phyloP scores from a whole-genome alignment of 805 yeast genomes.

The Ogataea neopini region DNA sequence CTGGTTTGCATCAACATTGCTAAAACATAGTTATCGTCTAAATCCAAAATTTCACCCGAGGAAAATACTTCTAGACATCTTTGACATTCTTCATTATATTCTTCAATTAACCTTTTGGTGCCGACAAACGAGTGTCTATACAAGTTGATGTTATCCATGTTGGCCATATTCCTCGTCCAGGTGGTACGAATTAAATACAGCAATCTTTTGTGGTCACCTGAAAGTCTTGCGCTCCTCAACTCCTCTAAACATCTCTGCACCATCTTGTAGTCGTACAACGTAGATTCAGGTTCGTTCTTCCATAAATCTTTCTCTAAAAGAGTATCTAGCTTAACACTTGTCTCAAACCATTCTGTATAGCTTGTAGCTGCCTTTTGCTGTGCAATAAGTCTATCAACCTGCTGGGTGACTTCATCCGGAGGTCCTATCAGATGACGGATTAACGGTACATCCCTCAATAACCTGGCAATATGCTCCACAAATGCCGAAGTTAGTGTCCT shows the following conservation, averaged over 20 bases:
- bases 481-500: slow-evolving; percentile 5
- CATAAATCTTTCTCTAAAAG: slow-evolving; percentile 65
- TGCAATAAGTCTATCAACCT: slow-evolving; percentile 39
- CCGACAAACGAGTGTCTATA: slow-evolving; percentile 83
- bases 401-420: slow-evolving; percentile 40
- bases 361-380: slow-evolving; percentile 52
- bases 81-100: slow-evolving; percentile 78
- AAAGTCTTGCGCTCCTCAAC: slow-evolving; percentile 57
- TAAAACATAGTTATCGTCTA: slow-evolving; percentile 70
- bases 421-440: slow-evolving; percentile 39
- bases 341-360: slow-evolving; percentile 62
- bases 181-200: slow-evolving; percentile 79
- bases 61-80: slow-evolving; percentile 42
- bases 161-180: slow-evolving; percentile 83
- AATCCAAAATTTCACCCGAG: slow-evolving; percentile 34
- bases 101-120: slow-evolving; percentile 80
- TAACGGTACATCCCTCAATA: slow-evolving; percentile 36
- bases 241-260: slow-evolving; percentile 54
- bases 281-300: slow-evolving; percentile 64
- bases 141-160: slow-evolving; percentile 77
- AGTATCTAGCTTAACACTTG: slow-evolving; percentile 63
- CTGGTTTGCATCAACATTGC: slow-evolving; percentile 85
- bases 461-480: slow-evolving; percentile 26
- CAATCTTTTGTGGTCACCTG: slow-evolving; percentile 58
- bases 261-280: slow-evolving; percentile 71